Evolutionary conservation across 73 alveolate species (phyloP).

Genomic region (Paramecium primaurelia): DNA sequence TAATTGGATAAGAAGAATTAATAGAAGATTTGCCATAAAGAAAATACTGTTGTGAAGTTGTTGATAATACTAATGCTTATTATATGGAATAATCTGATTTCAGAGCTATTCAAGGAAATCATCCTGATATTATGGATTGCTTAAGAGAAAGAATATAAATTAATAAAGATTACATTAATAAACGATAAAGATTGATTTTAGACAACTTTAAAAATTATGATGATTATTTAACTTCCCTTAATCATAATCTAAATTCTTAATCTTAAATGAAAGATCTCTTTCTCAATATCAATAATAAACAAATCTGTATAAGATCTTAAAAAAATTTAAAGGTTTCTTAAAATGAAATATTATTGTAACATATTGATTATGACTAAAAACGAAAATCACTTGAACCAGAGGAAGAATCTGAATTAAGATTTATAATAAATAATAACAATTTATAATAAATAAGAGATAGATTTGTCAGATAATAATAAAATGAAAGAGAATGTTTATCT

Average conservation of each 20-base stretch:
- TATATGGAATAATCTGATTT: slow-evolving; percentile 21
- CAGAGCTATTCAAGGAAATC: background rate
- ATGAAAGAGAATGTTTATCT: background rate
- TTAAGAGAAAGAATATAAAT: background rate
- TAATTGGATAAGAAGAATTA: slow-evolving; percentile 29
- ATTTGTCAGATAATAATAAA: background rate
- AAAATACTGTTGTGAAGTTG: background rate
- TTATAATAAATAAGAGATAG: background rate
- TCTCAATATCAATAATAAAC: background rate
- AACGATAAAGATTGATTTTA: background rate
- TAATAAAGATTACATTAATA: background rate
- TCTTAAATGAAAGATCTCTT: background rate
- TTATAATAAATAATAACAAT: background rate
- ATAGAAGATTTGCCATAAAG: background rate
- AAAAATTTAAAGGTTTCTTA: background rate
- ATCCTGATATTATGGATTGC: slow-evolving; percentile 24
- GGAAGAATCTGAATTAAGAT: background rate
- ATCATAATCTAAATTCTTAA: background rate
- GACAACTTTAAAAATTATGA: background rate
- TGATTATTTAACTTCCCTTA: background rate
- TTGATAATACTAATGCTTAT: background rate
- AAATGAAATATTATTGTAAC: background rate
- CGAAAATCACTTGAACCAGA: background rate
- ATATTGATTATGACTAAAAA: background rate
- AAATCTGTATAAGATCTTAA: background rate